These are phyloP conservation scores for Kandelia obovata DNA, from an alignment of 345 rosid species.

Conservation along the genomic window DNA sequence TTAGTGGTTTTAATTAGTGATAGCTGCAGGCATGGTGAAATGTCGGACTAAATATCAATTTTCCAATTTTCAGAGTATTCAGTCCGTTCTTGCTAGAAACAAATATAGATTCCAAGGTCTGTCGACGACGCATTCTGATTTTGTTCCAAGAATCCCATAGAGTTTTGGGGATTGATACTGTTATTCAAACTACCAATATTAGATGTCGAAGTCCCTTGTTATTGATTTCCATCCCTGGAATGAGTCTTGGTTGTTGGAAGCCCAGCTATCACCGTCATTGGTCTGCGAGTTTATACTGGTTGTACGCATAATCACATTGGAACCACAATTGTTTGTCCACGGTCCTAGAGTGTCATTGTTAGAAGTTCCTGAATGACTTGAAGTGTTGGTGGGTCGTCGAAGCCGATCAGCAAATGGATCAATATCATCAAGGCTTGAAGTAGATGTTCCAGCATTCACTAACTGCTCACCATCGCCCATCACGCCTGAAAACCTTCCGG, in stretches of 20 bases:
- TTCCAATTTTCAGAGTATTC: slow-evolving; percentile 35
- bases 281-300: slow-evolving; percentile 28
- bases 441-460: slow-evolving; percentile 36
- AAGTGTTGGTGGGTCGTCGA: slow-evolving; percentile 47
- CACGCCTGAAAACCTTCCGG: slow-evolving; percentile 42
- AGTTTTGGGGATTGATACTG: slow-evolving; percentile 32
- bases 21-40: too few relatives aligned
- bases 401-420: slow-evolving; percentile 95
- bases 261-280: slow-evolving; percentile 45
- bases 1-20: too few relatives aligned
- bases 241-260: slow-evolving; percentile 38
- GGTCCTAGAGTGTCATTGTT: slow-evolving; percentile 40
- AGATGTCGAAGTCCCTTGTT: slow-evolving; percentile 34
- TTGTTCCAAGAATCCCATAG: slow-evolving; percentile 53
- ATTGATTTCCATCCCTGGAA: slow-evolving; percentile 36
- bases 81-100: slow-evolving; percentile 54
- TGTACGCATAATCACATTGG: slow-evolving; percentile 27
- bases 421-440: slow-evolving; percentile 53
- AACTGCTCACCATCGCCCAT: slow-evolving; percentile 35
- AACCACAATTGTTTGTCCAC: slow-evolving; percentile 21
- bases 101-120: slow-evolving; percentile 71
- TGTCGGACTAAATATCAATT: too few relatives aligned
- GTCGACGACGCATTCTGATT: slow-evolving; percentile 43
- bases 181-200: slow-evolving; percentile 29
- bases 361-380: slow-evolving; percentile 30